Base-by-base conservation (phyloP, 768 basidiomycete genomes). In the Podaxis carcinomalis region DNA sequence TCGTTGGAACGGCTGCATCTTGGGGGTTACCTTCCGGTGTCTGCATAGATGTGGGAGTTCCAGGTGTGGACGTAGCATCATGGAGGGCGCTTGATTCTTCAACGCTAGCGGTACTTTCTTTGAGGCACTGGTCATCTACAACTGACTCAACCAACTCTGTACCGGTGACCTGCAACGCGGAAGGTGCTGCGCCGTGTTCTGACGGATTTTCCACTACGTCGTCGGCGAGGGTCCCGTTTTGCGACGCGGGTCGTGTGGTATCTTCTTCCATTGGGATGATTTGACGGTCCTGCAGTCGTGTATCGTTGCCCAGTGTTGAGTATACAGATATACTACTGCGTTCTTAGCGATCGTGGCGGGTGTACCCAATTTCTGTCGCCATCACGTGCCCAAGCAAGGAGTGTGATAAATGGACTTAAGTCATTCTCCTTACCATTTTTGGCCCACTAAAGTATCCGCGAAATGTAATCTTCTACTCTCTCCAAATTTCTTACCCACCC, bases 191-290 rank as follows among this genome's bases (percentile, higher is more conserved):
- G 46, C 21, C 19, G 35, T 13, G 13, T 2, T 32, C 5, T 46
- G 14, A 39, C 13, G 42, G 51, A 40, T 23, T 25, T 44, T 60
- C 51, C 32, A 27, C n/a, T n/a, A 51, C 25, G 40, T 53, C 40
- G 44, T 61, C 14, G 28, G 32, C 13, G 35, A 44, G n/a, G 16
- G 47, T 40, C 53, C 50, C 52, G 28, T 47, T 39, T 23, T 49
- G 59, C 4, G 14, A n/a, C 4, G 14, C 35, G 21, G 53, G n/a
- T 49, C 46, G 51, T 32, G 52, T 27, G 35, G 21, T 49, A 27
- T 47, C 59, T 53, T 55, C 53, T 42, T 61, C 59, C 59, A 61
- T 61, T 36, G 36, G 52, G 42, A 35, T 19, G 28, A 37, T 9
- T 5, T 25, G 52, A 25, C 35, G 10, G 35, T 27, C 52, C 52